Base-by-base conservation (phyloP, 2,329 filamentous ascomycete genomes). In the Cladophialophora yegresii region DNA sequence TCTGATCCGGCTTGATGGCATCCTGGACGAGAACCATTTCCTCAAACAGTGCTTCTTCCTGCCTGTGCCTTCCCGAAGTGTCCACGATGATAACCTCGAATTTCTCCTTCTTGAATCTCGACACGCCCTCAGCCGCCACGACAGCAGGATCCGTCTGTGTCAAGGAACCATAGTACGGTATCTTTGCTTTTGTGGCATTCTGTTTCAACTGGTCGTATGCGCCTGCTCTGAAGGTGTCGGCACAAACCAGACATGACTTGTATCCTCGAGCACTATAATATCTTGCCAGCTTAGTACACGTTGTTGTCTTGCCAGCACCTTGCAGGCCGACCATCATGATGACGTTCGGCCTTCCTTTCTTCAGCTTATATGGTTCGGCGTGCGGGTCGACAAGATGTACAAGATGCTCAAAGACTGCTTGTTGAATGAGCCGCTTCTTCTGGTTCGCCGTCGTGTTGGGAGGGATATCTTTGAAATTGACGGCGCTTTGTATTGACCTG, bases 291-390 rank as follows among this genome's bases (percentile, higher is more conserved):
- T 99, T 99, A 47, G 95, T 99, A 84, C 95, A 98, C 12, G 93
- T 96, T 1, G 95, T 99, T 26, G 95, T 99, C 80, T 99, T 99
- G 77, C 95, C 95, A 4, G 93, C 92, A 82, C 95, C 95, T 79
- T 99, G 95, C 55, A 99, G 84, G 80, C 95, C 95, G 68, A 99
- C 95, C 77, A 99, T 98, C 95, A 99, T 99, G 78, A 99, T 97
- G 75, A 99, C 91, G 77, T 97, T 99, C 68, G 89, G 84, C 77
- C 92, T 95, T 70, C 93, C 92, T 80, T 98, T 99, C 81, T 96
- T 96, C 23, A 93, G 93, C 77, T 96, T 95, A 83, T 96, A 99
- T 0, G 93, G 89, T 70, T 96, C 93, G 72, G 91, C 89, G 78
- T 98, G 93, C 28, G 95, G 95, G 73, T 99, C 92, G 71, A 99